Evolutionary conservation across 2,329 filamentous ascomycete genomes (phyloP).

Genomic region (Beauveria bassiana): DNA sequence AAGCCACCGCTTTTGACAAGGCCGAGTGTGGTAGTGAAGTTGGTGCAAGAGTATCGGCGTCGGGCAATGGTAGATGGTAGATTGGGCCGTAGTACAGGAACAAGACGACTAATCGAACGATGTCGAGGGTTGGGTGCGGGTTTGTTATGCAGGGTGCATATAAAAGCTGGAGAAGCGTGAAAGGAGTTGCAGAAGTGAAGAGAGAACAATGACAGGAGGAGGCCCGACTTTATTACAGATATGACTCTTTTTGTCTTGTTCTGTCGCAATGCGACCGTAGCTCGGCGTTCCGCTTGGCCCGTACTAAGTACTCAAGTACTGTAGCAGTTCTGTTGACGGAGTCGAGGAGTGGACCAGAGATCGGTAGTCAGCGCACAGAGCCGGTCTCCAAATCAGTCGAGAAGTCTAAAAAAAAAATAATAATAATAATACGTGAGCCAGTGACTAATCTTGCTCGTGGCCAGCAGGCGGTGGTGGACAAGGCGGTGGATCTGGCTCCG

Average conservation of each 20-base stretch:
- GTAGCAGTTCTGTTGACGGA: neutral
- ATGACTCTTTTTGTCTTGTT: constrained; percentile 6
- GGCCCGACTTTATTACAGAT: constrained; percentile 6
- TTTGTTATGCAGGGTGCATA: constrained; percentile 1
- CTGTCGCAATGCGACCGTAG: constrained; percentile 4
- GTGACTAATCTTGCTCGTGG: constrained; percentile 10
- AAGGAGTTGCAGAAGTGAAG: neutral
- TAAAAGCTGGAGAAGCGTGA: neutral
- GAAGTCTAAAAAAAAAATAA: neutral
- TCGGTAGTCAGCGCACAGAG: constrained; percentile 9
- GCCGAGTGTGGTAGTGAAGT: neutral
- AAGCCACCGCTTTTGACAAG: constrained; percentile 1
- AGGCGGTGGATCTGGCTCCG: constrained; percentile 9
- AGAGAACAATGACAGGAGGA: neutral
- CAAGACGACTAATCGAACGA: neutral
- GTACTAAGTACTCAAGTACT: neutral
- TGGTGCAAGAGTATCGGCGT: constrained; percentile 1
- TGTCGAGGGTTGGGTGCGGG: neutral
- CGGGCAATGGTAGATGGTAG: constrained; percentile 6
- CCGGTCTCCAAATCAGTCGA: neutral
- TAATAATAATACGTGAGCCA: constrained; percentile 6
- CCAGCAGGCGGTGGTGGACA: neutral
- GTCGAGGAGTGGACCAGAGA: neutral
- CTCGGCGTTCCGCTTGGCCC: constrained; percentile 9
- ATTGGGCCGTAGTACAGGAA: constrained; percentile 10